Evolutionary conservation across 495 filamentous ascomycete species (phyloP).

Genomic region (Penicillium salamii): DNA sequence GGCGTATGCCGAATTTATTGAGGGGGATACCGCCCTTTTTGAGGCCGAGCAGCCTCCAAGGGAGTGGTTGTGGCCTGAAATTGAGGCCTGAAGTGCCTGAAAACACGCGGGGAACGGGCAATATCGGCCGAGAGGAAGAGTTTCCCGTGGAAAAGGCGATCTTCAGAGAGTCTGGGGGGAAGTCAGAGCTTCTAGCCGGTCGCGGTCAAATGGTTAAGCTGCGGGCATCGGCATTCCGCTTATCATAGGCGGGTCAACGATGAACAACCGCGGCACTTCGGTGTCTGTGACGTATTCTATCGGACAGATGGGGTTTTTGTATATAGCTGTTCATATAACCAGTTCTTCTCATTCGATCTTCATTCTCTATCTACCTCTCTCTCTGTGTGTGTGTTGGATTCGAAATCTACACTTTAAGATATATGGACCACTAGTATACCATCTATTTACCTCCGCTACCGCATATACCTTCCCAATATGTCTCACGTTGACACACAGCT

Average conservation of each 20-base stretch:
- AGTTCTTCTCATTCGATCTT: not conserved
- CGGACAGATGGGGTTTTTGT: slow-evolving; percentile 19
- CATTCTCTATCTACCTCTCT: not conserved
- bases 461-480: slow-evolving; percentile 49
- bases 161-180: not conserved
- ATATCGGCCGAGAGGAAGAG: slow-evolving; percentile 38
- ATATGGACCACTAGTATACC: not conserved
- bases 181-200: not conserved
- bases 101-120: slow-evolving; percentile 8
- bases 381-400: no score
- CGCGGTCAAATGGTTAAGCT: slow-evolving; percentile 3
- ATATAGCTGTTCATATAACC: slow-evolving; percentile 19
- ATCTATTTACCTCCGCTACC: not conserved
- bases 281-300: slow-evolving; percentile 36
- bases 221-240: not conserved
- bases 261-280: slow-evolving; percentile 33
- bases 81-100: not conserved
- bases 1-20: slow-evolving; percentile 22
- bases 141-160: slow-evolving; percentile 37
- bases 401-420: no score
- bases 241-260: slow-evolving; percentile 9
- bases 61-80: no score
- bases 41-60: not conserved
- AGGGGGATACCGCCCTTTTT: not conserved
- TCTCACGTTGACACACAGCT: slow-evolving; percentile 70